These are phyloP conservation scores for Grosmannia serpens DNA, from an alignment of 2,329 filamentous ascomycete genomes.

Conservation along the genomic window DNA sequence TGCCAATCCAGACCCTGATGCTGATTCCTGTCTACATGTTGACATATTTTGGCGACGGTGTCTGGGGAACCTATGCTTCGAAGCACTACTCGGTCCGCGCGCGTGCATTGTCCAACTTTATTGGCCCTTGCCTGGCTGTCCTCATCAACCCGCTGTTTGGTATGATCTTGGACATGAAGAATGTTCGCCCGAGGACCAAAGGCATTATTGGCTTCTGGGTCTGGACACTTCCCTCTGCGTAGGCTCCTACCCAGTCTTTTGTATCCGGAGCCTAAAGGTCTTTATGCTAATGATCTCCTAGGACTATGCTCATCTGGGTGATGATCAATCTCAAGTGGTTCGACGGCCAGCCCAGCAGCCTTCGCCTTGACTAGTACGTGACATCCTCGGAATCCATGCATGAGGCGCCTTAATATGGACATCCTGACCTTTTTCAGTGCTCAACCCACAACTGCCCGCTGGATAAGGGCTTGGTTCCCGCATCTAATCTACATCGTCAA, in stretches of 20 bases:
- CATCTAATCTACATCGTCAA: not conserved
- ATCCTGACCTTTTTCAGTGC: not conserved
- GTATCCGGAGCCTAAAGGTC: not conserved
- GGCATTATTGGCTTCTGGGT: not conserved
- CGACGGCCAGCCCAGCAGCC: not conserved
- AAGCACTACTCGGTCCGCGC: not conserved
- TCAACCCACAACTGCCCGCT: not conserved
- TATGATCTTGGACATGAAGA: not conserved
- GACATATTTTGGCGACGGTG: constrained; percentile 3
- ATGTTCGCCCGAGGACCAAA: not conserved
- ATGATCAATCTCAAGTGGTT: constrained; percentile 2
- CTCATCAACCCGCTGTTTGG: not conserved
- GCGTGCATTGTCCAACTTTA: not conserved
- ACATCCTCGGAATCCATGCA: not conserved
- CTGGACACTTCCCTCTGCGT: not conserved
- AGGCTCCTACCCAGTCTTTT: not conserved
- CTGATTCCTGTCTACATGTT: constrained; percentile 2
- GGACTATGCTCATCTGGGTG: constrained; percentile 1
- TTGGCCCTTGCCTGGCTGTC: not conserved
- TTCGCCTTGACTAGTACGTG: not conserved
- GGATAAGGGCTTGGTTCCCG: not conserved
- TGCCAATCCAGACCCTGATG: not conserved
- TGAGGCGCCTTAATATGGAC: not conserved
- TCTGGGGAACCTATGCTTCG: not conserved
- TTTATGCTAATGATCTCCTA: not conserved